phyloP scores from a whole-genome alignment of 2,329 filamentous ascomycete genomes.

The Cadophora malorum region DNA sequence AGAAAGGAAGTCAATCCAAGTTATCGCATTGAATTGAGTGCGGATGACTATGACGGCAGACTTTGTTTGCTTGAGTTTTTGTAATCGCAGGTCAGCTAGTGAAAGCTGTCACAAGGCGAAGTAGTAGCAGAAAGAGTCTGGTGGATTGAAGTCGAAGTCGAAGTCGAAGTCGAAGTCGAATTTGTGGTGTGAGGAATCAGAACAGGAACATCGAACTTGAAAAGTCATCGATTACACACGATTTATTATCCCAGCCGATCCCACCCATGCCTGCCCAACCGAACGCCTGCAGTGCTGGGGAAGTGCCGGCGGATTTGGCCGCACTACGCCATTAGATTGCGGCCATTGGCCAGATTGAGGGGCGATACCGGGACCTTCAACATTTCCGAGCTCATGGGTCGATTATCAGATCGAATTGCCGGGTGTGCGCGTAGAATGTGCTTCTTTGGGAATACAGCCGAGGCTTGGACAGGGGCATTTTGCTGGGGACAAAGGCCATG shows the following conservation, averaged over 20 bases:
- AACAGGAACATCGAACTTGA: neutral
- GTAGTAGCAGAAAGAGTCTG: neutral
- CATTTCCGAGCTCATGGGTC: neutral
- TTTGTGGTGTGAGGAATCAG: neutral
- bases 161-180: neutral
- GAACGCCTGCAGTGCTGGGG: neutral
- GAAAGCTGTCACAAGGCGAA: neutral
- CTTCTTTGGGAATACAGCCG: neutral
- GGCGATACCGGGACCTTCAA: constrained; percentile 7
- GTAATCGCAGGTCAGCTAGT: constrained; percentile 10
- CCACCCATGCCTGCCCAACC: neutral
- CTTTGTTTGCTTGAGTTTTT: constrained; percentile 9
- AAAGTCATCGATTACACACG: constrained; percentile 16
- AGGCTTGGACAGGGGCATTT: neutral
- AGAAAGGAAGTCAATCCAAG: constrained; percentile 9
- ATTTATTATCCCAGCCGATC: neutral
- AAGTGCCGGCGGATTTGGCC: constrained; percentile 10
- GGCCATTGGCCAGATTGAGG: neutral
- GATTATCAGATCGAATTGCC: neutral
- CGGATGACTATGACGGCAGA: neutral
- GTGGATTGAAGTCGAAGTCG: constrained; percentile 1
- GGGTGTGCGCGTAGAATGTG: neutral
- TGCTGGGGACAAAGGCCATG: neutral
- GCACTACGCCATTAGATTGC: neutral
- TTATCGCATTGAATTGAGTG: constrained; percentile 30